Percentiles rank a stretch among this genome's conserved stretches.
phyloP scores from a whole-genome alignment of 805 yeast genomes.

The Wickerhamomyces silvicola region DNA sequence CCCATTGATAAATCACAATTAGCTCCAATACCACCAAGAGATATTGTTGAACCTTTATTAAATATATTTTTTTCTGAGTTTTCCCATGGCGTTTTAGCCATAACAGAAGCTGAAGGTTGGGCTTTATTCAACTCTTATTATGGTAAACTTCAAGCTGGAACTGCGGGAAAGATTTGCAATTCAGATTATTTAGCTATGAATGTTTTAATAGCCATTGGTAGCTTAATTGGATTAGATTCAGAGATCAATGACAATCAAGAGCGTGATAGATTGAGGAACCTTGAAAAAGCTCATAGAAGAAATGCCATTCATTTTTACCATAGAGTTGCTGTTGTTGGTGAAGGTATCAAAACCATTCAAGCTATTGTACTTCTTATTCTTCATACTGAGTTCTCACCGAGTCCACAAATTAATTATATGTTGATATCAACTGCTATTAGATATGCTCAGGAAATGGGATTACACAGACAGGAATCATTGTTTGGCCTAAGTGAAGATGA shows the following conservation, averaged over 20 bases:
- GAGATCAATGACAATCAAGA: constrained; percentile 24
- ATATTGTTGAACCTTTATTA: constrained; percentile 14
- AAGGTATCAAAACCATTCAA: constrained; percentile 44
- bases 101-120: constrained; percentile 11
- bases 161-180: constrained; percentile 12
- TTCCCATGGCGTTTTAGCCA: constrained; percentile 5
- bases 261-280: too few species aligned
- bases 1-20: constrained; percentile 24
- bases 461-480: constrained; percentile 44
- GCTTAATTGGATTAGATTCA: constrained; percentile 3
- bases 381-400: constrained; percentile 28
- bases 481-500: constrained; percentile 32
- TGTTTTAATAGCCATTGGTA: constrained; percentile 20
- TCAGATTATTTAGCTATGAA: constrained; percentile 30
- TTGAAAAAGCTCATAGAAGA: too few species aligned
- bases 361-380: constrained; percentile 43
- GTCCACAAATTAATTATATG: constrained; percentile 36
- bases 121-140: constrained; percentile 17
- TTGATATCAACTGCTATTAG: constrained; percentile 41
- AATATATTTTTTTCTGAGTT: constrained; percentile 8
- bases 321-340: constrained; percentile 41
- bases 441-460: constrained; percentile 51
- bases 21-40: constrained; percentile 26
- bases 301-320: constrained; percentile 49
- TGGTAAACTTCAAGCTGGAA: constrained; percentile 4